Conservation (phyloP, 257 asterid species). For the Solanum sparsipilum region DNA sequence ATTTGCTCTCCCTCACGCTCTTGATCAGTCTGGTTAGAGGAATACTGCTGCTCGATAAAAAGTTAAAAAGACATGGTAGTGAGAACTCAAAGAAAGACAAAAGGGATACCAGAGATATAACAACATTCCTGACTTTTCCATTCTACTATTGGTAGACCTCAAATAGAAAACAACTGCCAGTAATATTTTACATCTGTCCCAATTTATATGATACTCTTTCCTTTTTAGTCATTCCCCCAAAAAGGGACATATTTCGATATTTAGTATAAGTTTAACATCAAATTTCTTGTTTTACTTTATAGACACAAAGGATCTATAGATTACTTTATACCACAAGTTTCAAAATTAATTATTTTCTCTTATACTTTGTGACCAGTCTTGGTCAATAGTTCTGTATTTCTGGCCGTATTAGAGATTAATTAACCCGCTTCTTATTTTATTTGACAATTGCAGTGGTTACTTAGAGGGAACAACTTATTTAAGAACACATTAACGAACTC, state of each 20-base stretch:
- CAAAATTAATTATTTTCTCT: too few species aligned
- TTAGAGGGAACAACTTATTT: too few species aligned
- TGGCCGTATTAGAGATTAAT: too few species aligned
- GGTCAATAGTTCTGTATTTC: too few species aligned
- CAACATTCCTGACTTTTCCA: constrained; percentile 88
- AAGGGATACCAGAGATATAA: constrained; percentile 71
- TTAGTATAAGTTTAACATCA: background rate
- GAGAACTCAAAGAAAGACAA: background rate
- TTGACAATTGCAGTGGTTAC: too few species aligned
- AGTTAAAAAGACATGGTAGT: background rate
- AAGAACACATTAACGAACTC: too few species aligned
- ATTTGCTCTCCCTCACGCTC: constrained; percentile 99
- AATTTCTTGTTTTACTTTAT: background rate
- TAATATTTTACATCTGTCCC: background rate
- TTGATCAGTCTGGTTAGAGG: constrained; percentile 61
- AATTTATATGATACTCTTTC: background rate
- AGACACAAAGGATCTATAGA: background rate
- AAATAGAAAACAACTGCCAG: constrained; percentile 8
- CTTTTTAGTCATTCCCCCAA: background rate
- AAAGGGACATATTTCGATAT: background rate
- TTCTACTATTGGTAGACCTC: constrained; percentile 82
- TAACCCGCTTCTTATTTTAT: too few species aligned
- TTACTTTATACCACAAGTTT: background rate
- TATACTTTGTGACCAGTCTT: too few species aligned
- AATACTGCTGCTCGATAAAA: background rate